Percentiles rank a stretch among this genome's conserved stretches.
phyloP scores from a whole-genome alignment of 2,329 filamentous ascomycete species.

The Beauveria asiatica region DNA sequence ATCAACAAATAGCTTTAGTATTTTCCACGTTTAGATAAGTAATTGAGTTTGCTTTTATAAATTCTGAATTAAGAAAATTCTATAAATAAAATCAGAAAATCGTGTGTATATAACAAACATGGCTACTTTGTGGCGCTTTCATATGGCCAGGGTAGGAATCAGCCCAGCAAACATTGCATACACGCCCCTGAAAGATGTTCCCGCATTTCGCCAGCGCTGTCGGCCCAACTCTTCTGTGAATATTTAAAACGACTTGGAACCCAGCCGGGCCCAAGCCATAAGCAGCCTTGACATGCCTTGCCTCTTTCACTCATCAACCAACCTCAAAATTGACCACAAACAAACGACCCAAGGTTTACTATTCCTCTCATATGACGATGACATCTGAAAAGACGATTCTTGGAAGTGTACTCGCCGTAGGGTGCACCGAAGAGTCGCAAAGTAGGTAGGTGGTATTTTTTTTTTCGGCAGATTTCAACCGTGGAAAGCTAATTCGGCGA shows the following conservation, averaged over 20 bases:
- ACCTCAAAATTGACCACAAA: not conserved
- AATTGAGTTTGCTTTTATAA: not conserved
- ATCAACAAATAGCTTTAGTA: not conserved
- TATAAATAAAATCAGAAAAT: not conserved
- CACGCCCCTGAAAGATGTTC: not conserved
- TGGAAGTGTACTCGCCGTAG: not conserved
- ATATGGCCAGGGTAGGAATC: not conserved
- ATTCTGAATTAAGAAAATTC: not conserved
- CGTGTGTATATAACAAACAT: not conserved
- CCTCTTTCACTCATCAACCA: not conserved
- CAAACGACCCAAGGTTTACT: not conserved
- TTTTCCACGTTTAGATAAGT: not conserved
- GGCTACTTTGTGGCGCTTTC: not conserved
- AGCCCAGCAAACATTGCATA: not conserved
- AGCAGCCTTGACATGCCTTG: not conserved
- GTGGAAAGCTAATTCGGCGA: slow-evolving; percentile 3
- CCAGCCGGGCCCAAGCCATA: not conserved
- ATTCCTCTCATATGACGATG: not conserved
- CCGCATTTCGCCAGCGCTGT: not conserved
- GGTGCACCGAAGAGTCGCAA: not conserved
- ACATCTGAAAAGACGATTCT: not conserved
- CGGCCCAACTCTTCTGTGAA: not conserved
- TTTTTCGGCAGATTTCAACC: not conserved
- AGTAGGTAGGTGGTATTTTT: not conserved
- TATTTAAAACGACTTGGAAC: not conserved